phyloP scores from a whole-genome alignment of 2,329 filamentous ascomycete species.

The Magnaporthales sp. region DNA sequence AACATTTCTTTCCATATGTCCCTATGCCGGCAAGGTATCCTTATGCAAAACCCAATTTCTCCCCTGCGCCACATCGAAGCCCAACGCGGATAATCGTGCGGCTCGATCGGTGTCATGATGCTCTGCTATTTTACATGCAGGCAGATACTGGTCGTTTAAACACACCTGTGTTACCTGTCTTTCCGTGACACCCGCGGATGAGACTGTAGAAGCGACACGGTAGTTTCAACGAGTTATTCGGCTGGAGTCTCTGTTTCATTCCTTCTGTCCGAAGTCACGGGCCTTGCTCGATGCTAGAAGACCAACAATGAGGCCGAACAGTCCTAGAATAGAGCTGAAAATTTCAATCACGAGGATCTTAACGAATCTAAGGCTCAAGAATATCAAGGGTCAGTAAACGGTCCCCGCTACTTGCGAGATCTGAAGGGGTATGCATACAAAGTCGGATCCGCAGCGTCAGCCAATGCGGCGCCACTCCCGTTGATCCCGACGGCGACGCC shows the following conservation, averaged over 20 bases:
- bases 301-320: conserved; percentile 94
- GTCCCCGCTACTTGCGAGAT: not conserved
- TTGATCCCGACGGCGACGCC: conserved; percentile 97
- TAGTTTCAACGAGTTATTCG: not conserved
- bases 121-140: not conserved
- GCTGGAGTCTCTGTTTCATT: not conserved
- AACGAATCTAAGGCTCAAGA: conserved; percentile 62
- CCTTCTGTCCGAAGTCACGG: conserved; percentile 49
- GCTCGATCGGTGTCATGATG: not conserved
- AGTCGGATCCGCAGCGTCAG: conserved; percentile 85
- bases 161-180: not conserved
- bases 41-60: not conserved
- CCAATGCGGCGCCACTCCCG: conserved; percentile 89
- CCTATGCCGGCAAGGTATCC: conserved; percentile 1
- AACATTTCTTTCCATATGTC: not conserved
- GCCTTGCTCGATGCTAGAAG: conserved; percentile 83
- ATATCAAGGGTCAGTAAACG: conserved; percentile 9
- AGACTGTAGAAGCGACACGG: not conserved
- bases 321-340: conserved; percentile 92
- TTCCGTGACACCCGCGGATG: not conserved
- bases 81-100: not conserved
- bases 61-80: not conserved
- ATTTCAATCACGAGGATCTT: conserved; percentile 99
- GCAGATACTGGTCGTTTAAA: not conserved
- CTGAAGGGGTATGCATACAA: conserved; percentile 52